phyloP scores from a whole-genome alignment of 345 rosid species.

The Eucalyptus decipiens region DNA sequence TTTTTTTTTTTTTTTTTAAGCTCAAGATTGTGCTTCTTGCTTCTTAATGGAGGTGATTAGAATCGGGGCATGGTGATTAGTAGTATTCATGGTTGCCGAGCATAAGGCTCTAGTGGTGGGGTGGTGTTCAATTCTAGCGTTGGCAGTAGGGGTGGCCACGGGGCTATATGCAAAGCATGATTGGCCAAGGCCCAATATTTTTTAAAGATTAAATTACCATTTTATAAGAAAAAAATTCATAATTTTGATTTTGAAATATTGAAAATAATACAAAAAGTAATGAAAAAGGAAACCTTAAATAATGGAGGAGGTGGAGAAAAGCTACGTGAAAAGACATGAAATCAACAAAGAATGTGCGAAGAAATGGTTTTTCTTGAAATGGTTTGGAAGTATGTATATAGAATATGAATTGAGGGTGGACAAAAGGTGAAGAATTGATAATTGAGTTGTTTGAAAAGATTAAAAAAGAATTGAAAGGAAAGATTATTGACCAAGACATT shows the following conservation, averaged over 20 bases:
- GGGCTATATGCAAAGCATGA: background rate
- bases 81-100: background rate
- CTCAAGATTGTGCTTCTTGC: background rate
- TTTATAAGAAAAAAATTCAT: background rate
- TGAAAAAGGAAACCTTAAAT: too few relatives aligned
- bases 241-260: background rate
- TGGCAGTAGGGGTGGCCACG: background rate
- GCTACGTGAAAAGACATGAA: background rate
- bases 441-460: background rate
- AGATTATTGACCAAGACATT: background rate
- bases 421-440: background rate
- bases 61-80: background rate
- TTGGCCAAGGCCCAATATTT: background rate
- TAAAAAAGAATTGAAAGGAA: background rate
- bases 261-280: background rate
- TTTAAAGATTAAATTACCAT: accelerated
- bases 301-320: too few relatives aligned
- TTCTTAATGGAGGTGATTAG: background rate
- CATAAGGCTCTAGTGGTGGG: background rate
- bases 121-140: background rate
- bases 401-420: background rate
- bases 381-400: background rate
- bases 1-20: background rate
- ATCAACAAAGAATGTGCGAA: background rate
- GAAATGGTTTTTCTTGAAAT: background rate